Evolutionary conservation across 306 rosid species (phyloP).

Genomic region (Abrus pulchellus): DNA sequence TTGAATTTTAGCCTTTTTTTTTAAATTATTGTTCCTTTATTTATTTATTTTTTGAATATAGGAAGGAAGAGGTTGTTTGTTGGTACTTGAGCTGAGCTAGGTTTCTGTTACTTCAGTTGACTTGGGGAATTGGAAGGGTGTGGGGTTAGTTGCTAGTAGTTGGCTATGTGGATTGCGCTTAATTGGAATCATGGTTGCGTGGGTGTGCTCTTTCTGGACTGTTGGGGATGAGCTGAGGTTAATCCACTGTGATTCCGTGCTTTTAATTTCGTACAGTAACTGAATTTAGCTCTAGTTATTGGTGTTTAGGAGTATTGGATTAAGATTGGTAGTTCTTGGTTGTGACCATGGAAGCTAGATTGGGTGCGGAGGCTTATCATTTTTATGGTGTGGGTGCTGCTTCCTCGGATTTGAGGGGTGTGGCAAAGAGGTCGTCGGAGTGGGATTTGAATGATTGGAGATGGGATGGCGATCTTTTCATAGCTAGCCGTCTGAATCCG

Average conservation of each 20-base stretch:
- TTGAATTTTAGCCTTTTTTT: conserved; percentile 5
- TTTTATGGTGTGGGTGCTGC: conserved; percentile 54
- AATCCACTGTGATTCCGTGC: conserved; percentile 39
- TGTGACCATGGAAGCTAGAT: conserved; percentile 71
- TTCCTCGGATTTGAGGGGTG: conserved; percentile 59
- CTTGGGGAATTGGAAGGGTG: conserved; percentile 41
- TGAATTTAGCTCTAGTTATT: conserved; percentile 19
- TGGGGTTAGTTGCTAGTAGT: conserved; percentile 38
- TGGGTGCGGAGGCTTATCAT: conserved; percentile 61
- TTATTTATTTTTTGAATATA: not conserved
- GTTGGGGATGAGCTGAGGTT: conserved; percentile 58
- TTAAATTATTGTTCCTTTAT: not conserved
- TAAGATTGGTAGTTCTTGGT: conserved; percentile 12
- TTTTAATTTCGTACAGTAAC: conserved; percentile 43
- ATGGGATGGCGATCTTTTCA: conserved; percentile 90
- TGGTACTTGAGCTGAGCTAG: conserved; percentile 36
- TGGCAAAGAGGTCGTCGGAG: conserved; percentile 69
- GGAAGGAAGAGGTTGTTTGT: conserved; percentile 20
- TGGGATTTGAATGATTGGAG: conserved; percentile 90
- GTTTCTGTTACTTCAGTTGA: conserved; percentile 41
- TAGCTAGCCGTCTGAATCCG: conserved; percentile 66
- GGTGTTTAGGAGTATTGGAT: not conserved
- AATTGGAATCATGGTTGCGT: conserved; percentile 64
- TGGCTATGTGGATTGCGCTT: conserved; percentile 63
- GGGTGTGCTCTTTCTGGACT: conserved; percentile 60